A percentile compares a stretch with the other conserved stretches of the same genome.
Conservation (phyloP, 2,329 filamentous ascomycete genomes). For the Diaporthe citrichinensis region DNA sequence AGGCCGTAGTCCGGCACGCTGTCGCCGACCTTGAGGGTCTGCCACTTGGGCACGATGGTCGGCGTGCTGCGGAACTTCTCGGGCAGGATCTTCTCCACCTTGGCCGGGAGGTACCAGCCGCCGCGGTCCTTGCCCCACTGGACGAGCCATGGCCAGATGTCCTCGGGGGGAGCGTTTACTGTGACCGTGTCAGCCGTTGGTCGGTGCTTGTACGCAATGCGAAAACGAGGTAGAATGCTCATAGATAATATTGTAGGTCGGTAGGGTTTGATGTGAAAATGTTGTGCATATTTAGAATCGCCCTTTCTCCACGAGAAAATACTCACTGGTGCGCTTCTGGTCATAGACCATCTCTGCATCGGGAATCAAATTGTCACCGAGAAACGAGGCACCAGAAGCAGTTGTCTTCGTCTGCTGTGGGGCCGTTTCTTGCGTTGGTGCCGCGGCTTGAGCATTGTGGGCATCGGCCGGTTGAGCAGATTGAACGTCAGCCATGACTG, state of each 20-base stretch:
- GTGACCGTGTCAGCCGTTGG: not conserved
- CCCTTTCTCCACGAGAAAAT: fast-evolving
- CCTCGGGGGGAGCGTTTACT: slow-evolving; percentile 30
- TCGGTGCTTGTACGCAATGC: not conserved
- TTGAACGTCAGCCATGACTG: slow-evolving; percentile 6
- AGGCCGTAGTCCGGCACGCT: slow-evolving; percentile 33
- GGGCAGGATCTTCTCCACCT: slow-evolving; percentile 32
- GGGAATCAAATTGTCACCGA: slow-evolving; percentile 25
- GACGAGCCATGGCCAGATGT: slow-evolving; percentile 34
- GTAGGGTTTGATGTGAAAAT: too few relatives aligned
- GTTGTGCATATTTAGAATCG: not conserved
- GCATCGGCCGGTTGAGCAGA: slow-evolving; percentile 9
- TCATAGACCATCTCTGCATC: slow-evolving; percentile 36
- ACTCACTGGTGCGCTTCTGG: slow-evolving; percentile 30
- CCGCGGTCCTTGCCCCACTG: slow-evolving; percentile 36
- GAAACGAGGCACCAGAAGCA: not conserved
- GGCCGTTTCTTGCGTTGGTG: not conserved
- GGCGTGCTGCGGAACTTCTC: slow-evolving; percentile 27
- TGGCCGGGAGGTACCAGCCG: slow-evolving; percentile 35
- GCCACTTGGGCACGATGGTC: slow-evolving; percentile 30
- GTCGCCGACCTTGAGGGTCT: slow-evolving; percentile 34
- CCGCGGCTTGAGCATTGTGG: not conserved
- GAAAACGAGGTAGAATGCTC: not conserved
- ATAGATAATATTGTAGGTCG: not conserved
- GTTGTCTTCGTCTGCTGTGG: not conserved